Conservation (phyloP, 331 rosid genomes). For the Arachis monticola region DNA sequence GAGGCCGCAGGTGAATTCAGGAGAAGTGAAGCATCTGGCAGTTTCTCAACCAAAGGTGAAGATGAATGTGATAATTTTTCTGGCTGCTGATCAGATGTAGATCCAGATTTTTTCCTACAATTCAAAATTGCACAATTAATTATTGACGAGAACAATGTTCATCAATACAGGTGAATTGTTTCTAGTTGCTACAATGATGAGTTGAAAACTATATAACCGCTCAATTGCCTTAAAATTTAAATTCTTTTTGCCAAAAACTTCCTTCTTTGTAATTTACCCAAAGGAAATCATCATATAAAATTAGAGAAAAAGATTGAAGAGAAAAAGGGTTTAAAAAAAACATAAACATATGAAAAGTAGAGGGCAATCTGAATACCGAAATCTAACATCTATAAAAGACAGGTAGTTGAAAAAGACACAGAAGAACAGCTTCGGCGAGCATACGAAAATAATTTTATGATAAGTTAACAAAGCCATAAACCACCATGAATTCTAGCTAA, state of each 20-base stretch:
- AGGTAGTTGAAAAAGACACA: slow-evolving; percentile 14
- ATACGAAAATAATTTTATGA: not conserved
- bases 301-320: not conserved
- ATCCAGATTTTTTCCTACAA: slow-evolving; percentile 52
- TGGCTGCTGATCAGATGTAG: slow-evolving; percentile 43
- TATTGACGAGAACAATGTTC: slow-evolving; percentile 10
- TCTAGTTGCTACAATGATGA: slow-evolving; percentile 23
- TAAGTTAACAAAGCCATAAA: not conserved
- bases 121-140: slow-evolving; percentile 24
- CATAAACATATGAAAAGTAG: not conserved
- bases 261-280: not conserved
- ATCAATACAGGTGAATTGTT: slow-evolving; percentile 28
- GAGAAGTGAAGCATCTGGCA: slow-evolving; percentile 93
- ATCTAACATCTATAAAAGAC: not conserved
- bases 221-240: not conserved
- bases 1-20: slow-evolving; percentile 65
- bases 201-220: not conserved
- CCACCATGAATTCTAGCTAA: not conserved
- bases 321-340: not conserved
- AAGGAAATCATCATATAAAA: not conserved
- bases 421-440: not conserved
- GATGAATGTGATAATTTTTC: slow-evolving; percentile 45
- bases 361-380: not conserved
- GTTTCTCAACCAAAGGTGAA: slow-evolving; percentile 54
- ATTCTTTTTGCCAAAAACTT: not conserved